Percentiles rank a stretch among this genome's conserved stretches.
Evolutionary conservation across 2,329 filamentous ascomycete species (phyloP).

Genomic region (Fusarium sp.): DNA sequence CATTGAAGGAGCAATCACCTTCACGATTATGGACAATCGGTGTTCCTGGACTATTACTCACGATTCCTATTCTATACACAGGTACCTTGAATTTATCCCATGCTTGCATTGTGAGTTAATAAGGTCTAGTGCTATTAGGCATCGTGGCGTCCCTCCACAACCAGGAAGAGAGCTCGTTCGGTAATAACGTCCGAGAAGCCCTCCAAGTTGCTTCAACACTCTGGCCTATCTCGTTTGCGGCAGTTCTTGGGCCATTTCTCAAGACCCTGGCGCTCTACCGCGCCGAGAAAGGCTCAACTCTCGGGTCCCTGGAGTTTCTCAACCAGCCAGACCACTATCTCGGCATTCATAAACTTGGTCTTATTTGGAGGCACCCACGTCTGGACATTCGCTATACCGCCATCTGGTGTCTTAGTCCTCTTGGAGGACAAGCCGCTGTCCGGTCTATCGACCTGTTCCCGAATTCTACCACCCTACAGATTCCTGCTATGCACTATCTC

Average conservation of each 20-base stretch:
- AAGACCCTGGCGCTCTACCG: neutral
- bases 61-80: neutral
- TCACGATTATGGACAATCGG: neutral
- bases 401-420: neutral
- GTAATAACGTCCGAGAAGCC: neutral
- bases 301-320: constrained; percentile 11
- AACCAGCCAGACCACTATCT: neutral
- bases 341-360: neutral
- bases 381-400: rapidly evolving
- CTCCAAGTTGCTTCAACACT: constrained; percentile 4
- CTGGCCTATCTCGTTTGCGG: constrained; percentile 19
- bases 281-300: neutral
- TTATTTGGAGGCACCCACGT: neutral
- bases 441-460: neutral
- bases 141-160: neutral
- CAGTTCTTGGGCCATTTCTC: constrained; percentile 1
- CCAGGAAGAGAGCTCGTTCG: neutral
- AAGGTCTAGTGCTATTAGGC: neutral
- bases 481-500: neutral
- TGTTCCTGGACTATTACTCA: neutral
- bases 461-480: neutral
- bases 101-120: neutral
- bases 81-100: neutral
- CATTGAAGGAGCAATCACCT: neutral
- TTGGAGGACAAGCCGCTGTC: neutral